Base-by-base conservation (phyloP, 768 basidiomycete genomes). In the Crepidotus variabilis region DNA sequence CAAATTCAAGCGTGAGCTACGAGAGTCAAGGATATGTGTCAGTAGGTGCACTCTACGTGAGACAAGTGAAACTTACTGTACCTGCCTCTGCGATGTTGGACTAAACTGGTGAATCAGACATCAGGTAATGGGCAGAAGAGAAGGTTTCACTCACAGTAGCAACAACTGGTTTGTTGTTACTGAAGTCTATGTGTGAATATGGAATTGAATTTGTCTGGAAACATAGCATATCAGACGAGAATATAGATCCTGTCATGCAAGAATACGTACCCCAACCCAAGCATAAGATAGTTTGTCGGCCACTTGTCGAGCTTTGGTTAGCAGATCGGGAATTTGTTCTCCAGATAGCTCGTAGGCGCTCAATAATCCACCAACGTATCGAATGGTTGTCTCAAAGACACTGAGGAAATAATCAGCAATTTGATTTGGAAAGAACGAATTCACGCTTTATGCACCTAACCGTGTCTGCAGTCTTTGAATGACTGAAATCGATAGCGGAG, bases 361-460 rank as follows among this genome's bases (percentile, higher is more conserved):
- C 43, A 91, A 64, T 10, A 88, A 70, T 1, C 87, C 87, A 6
- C 80, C 89, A 2, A 91, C 63, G 51, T 83, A 86, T 45, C 89
- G 86, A 61, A 91, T 91, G 0, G 85, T 88, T 0, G 86, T 87
- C 69, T 91, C 89, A 61, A 91, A 90, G 2, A 90, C 72, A 58
- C 86, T 87, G 35, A 10, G 11, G 28, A 28, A 33, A 47, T 39
- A 18, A 20, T 11, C 11, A 8, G 48, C 49, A 7, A n/a, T n/a
- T 36, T 23, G 20, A 32, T 2, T 22, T 34, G 23, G 24, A 33
- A 8, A 36, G 2, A 13, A 14, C 11, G 6, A 7, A 2, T 47
- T 43, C 32, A 35, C 16, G 22, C 59, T 8, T 39, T n/a, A n/a
- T n/a, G n/a, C n/a, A 71, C 73, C 73, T 74, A 57, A 76, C 79